Evolutionary conservation across 2,329 filamentous ascomycete genomes (phyloP).

Genomic region (Metarhizium anisopliae): DNA sequence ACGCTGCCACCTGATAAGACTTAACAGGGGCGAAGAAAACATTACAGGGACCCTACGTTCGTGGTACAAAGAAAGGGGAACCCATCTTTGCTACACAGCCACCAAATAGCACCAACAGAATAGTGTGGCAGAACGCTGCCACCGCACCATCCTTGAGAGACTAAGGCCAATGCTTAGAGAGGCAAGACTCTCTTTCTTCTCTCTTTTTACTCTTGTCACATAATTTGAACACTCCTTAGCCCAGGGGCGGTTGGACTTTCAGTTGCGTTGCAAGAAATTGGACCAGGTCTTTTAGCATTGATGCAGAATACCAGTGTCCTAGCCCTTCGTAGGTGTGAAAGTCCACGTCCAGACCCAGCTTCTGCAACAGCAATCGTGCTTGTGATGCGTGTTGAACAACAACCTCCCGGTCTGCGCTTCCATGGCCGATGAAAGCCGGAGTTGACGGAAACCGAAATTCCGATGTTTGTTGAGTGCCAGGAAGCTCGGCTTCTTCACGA

Average conservation of each 20-base stretch:
- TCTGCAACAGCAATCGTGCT: constrained; percentile 22
- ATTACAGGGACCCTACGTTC: too few relatives aligned
- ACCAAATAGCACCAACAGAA: too few relatives aligned
- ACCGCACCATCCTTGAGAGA: too few relatives aligned
- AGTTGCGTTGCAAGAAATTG: constrained; percentile 17
- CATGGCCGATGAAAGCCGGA: constrained; percentile 38
- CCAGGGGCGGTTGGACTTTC: neutral
- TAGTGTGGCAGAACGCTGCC: too few relatives aligned
- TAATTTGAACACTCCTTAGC: neutral
- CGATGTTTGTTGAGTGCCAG: neutral
- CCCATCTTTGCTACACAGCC: too few relatives aligned
- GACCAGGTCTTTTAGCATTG: constrained; percentile 30
- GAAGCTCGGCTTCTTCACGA: constrained; percentile 18
- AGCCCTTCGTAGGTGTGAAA: constrained; percentile 31
- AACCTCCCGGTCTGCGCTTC: constrained; percentile 32
- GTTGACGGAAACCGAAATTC: constrained; percentile 15
- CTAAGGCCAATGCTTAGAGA: too few relatives aligned
- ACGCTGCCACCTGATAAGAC: too few relatives aligned
- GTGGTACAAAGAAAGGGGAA: too few relatives aligned
- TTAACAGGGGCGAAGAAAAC: too few relatives aligned
- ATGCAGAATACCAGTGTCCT: constrained; percentile 35
- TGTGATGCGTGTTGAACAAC: constrained; percentile 24
- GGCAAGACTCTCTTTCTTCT: neutral
- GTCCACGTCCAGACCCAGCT: constrained; percentile 23
- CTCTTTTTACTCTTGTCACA: too few relatives aligned